These are phyloP conservation scores for Tetracladium setigerum DNA, from an alignment of 495 filamentous ascomycete species.

Conservation along the genomic window DNA sequence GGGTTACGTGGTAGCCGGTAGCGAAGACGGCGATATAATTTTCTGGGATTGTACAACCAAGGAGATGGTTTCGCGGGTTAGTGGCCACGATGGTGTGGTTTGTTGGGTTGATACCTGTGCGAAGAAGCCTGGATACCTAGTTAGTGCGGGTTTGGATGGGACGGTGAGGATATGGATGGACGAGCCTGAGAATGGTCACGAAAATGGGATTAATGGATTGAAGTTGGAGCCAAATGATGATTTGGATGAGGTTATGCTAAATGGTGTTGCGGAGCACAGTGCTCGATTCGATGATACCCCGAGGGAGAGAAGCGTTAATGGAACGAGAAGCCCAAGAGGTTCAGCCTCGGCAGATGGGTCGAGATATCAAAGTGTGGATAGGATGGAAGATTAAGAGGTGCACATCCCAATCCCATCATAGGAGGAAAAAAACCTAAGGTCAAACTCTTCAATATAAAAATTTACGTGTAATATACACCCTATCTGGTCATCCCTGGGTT, in stretches of 20 bases:
- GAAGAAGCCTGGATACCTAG: slow-evolving; percentile 33
- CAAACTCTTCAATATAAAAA: too few relatives aligned
- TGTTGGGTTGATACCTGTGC: slow-evolving; percentile 69
- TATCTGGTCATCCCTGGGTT: too few relatives aligned
- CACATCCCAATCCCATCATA: too few relatives aligned
- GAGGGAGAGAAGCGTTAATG: slow-evolving; percentile 3
- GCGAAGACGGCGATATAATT: slow-evolving; percentile 77
- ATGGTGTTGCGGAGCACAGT: slow-evolving; percentile 19
- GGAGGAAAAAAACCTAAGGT: too few relatives aligned
- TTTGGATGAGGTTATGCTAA: slow-evolving; percentile 9
- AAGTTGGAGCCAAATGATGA: slow-evolving; percentile 1
- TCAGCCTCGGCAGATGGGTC: not conserved
- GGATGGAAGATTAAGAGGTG: slow-evolving; percentile 1
- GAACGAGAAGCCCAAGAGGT: not conserved
- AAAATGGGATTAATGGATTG: not conserved
- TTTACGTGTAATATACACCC: too few relatives aligned
- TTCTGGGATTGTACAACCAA: slow-evolving; percentile 89
- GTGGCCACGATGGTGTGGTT: slow-evolving; percentile 73
- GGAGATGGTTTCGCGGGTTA: slow-evolving; percentile 63
- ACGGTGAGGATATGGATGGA: slow-evolving; percentile 59
- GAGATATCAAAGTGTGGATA: slow-evolving; percentile 1
- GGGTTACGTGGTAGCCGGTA: slow-evolving; percentile 69
- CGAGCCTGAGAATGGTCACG: slow-evolving; percentile 11
- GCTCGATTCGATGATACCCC: slow-evolving; percentile 12
- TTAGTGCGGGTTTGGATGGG: slow-evolving; percentile 56